Conservation (phyloP, 2,329 filamentous ascomycete species). For the Neonectria coccinea region DNA sequence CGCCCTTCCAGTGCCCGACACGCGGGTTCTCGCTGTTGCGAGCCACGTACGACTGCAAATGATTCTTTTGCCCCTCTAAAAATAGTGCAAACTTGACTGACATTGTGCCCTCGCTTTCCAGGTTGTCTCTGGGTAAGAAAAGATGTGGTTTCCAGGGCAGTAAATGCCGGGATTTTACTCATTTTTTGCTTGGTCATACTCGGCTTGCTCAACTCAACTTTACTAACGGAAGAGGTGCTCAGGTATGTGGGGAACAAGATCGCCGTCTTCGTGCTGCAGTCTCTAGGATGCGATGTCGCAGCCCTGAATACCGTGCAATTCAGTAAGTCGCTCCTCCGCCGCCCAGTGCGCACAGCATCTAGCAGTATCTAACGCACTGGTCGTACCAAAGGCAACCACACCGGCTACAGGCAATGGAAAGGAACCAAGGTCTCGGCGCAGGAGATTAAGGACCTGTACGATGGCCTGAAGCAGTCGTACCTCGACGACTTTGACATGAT, state of each 20-base stretch:
- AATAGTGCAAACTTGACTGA: conserved; percentile 26
- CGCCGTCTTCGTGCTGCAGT: conserved; percentile 93
- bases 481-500: conserved; percentile 94
- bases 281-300: conserved; percentile 91
- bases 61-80: neutral
- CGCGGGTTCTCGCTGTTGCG: conserved; percentile 84
- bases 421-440: conserved; percentile 84
- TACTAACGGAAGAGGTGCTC: conserved; percentile 24
- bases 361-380: conserved; percentile 12
- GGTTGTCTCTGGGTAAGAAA: conserved; percentile 47
- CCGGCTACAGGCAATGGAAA: conserved; percentile 89
- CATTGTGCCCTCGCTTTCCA: conserved; percentile 17
- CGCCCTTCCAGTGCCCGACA: conserved; percentile 61
- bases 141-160: conserved; percentile 5
- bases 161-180: neutral
- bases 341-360: neutral
- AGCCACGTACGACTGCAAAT: conserved; percentile 81
- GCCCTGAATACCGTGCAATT: conserved; percentile 98
- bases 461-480: conserved; percentile 84
- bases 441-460: conserved; percentile 86
- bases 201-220: conserved; percentile 13
- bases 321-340: conserved; percentile 69
- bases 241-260: conserved; percentile 99
- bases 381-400: conserved; percentile 83
- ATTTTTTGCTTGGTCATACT: neutral